Conservation (phyloP, 2,329 filamentous ascomycete genomes). For the Trichoderma afroharzianum region DNA sequence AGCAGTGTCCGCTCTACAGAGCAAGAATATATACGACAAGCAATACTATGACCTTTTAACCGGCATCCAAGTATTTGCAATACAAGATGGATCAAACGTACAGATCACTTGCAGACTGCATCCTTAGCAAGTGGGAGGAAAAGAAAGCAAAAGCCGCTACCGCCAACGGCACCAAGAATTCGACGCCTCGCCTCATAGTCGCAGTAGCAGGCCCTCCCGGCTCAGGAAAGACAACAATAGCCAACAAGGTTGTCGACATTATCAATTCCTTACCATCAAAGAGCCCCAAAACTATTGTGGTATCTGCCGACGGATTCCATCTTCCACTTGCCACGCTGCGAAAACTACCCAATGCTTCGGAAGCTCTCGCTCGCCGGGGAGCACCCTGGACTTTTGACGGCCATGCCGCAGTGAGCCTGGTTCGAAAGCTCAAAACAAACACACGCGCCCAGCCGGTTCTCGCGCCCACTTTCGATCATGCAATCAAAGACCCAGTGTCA, state of each 20-base stretch:
- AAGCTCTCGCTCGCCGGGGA: constrained; percentile 31
- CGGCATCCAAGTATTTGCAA: neutral
- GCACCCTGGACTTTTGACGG: constrained; percentile 35
- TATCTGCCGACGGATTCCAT: constrained; percentile 31
- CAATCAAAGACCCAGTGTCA: constrained; percentile 66
- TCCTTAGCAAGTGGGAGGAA: constrained; percentile 24
- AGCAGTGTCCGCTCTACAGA: neutral
- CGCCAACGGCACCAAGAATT: neutral
- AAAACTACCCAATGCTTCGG: constrained; percentile 29
- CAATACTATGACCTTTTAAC: neutral
- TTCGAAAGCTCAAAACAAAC: constrained; percentile 19
- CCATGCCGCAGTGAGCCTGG: constrained; percentile 22
- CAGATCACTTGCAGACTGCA: constrained; percentile 23
- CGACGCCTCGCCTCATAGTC: constrained; percentile 19
- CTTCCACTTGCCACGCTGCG: constrained; percentile 25
- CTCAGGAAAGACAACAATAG: constrained; percentile 24
- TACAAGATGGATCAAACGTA: constrained; percentile 27
- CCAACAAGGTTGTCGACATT: constrained; percentile 19
- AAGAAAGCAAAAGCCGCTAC: neutral
- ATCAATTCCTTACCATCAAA: constrained; percentile 15
- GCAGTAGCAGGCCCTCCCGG: constrained; percentile 24
- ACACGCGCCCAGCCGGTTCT: constrained; percentile 23
- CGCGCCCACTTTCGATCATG: constrained; percentile 73
- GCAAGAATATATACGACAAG: neutral
- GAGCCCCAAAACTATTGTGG: constrained; percentile 22